A percentile compares a stretch with the other conserved stretches of the same genome.
These are phyloP conservation scores for Diaporthe capsici DNA, from an alignment of 2,329 filamentous ascomycete genomes.

Conservation along the genomic window DNA sequence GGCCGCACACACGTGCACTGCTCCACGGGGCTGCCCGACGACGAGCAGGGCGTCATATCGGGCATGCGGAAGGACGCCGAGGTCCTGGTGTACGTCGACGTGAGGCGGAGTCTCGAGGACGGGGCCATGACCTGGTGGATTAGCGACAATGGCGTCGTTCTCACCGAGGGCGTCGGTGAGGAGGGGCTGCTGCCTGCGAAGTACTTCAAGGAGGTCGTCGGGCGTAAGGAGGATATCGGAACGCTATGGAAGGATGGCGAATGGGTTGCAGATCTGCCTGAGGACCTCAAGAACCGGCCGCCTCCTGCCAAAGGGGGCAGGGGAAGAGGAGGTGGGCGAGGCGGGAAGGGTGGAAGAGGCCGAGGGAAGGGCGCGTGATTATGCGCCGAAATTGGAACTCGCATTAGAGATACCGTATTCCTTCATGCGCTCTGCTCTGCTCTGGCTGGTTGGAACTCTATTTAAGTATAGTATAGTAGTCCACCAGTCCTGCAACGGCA, in stretches of 20 bases:
- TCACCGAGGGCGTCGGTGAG: constrained; percentile 71
- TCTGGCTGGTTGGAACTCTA: neutral
- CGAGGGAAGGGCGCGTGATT: constrained; percentile 40
- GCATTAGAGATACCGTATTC: neutral
- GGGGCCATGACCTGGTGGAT: constrained; percentile 79
- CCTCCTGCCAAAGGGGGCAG: constrained; percentile 63
- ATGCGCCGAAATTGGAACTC: constrained; percentile 3
- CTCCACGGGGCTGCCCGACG: constrained; percentile 77
- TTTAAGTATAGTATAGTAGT: neutral
- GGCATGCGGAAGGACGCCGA: constrained; percentile 87
- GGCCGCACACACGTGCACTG: constrained; percentile 91
- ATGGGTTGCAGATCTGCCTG: constrained; percentile 76
- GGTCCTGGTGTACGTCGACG: constrained; percentile 82
- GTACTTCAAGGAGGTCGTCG: constrained; percentile 79
- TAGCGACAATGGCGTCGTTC: constrained; percentile 83
- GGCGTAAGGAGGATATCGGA: constrained; percentile 69
- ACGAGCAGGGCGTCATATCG: constrained; percentile 71
- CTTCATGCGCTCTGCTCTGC: neutral
- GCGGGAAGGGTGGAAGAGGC: constrained; percentile 20
- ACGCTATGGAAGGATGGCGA: constrained; percentile 80
- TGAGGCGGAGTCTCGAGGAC: constrained; percentile 74
- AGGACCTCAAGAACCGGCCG: constrained; percentile 63
- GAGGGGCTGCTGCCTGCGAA: constrained; percentile 74
- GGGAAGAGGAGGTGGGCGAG: constrained; percentile 44
- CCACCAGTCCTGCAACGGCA: neutral